Percentiles rank a stretch among this genome's conserved stretches.
phyloP scores from a whole-genome alignment of 768 basidiomycete genomes.

The Termitomyces sp. region DNA sequence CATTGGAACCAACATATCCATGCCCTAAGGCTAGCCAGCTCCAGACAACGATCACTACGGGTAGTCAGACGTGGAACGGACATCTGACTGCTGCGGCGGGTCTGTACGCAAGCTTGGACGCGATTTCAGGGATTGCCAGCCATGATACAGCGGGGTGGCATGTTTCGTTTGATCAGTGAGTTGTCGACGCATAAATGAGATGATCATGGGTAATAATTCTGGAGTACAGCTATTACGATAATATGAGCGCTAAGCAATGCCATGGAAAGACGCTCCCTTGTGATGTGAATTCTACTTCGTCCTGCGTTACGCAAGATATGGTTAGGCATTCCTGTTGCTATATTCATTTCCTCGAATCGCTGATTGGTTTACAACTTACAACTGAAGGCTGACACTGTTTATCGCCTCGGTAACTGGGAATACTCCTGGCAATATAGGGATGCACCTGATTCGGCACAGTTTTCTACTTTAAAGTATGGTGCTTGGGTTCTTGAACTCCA shows the following conservation, averaged over 20 bases:
- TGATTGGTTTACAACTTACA: background rate
- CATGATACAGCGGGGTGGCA: constrained; percentile 43
- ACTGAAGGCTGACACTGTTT: constrained; percentile 41
- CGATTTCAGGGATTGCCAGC: constrained; percentile 32
- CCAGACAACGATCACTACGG: constrained; percentile 26
- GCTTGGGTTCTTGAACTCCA: constrained; percentile 42
- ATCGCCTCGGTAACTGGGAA: constrained; percentile 55
- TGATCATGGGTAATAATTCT: background rate
- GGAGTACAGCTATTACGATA: constrained; percentile 40
- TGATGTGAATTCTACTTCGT: constrained; percentile 34
- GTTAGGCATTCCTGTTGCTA: constrained; percentile 12
- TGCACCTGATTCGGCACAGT: constrained; percentile 35
- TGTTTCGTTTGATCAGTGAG: constrained; percentile 43
- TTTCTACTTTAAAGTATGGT: constrained; percentile 38
- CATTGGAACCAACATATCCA: constrained; percentile 40
- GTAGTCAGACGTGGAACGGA: constrained; percentile 32
- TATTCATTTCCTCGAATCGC: background rate
- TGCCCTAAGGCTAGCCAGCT: constrained; percentile 32
- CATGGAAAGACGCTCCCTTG: constrained; percentile 41
- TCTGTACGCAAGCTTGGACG: constrained; percentile 37
- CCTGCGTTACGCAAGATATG: constrained; percentile 37
- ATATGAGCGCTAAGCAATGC: constrained; percentile 44
- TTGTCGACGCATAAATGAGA: background rate
- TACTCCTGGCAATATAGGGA: constrained; percentile 48
- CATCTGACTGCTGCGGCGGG: constrained; percentile 31